Evolutionary conservation across 1,284 basidiomycete species (phyloP).

Genomic region (Marasmius tenuissimus): DNA sequence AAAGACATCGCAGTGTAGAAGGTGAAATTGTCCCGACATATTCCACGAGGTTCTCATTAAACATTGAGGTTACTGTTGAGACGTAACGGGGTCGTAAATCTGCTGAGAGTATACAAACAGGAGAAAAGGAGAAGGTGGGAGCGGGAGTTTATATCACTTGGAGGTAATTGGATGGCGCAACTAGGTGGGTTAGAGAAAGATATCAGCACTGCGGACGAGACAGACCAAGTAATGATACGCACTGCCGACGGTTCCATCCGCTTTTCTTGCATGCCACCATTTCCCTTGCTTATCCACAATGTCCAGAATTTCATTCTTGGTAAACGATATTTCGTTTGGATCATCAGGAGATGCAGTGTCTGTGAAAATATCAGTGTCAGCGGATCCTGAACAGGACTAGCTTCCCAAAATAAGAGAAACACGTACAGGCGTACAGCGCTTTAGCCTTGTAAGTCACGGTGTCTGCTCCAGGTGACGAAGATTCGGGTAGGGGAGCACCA

Average conservation of each 20-base stretch:
- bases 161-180: slow-evolving; percentile 81
- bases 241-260: slow-evolving; percentile 84
- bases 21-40: slow-evolving; percentile 5
- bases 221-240: slow-evolving; percentile 30
- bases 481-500: slow-evolving; percentile 17
- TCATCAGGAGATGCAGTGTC: slow-evolving; percentile 93
- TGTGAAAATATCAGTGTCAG: slow-evolving; percentile 29
- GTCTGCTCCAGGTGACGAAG: slow-evolving; percentile 36
- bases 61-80: not conserved
- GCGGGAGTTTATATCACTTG: slow-evolving; percentile 57
- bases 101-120: not conserved
- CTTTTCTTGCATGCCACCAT: slow-evolving; percentile 94
- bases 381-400: slow-evolving; percentile 14
- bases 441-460: slow-evolving; percentile 73
- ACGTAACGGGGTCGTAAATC: not conserved
- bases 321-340: slow-evolving; percentile 94
- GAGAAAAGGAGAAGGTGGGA: not conserved
- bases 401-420: slow-evolving; percentile 2
- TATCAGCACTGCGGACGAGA: slow-evolving; percentile 16
- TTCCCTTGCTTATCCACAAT: slow-evolving; percentile 93
- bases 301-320: slow-evolving; percentile 92
- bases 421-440: slow-evolving; percentile 86
- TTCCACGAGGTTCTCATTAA: slow-evolving; percentile 8
- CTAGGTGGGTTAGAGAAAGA: slow-evolving; percentile 33
- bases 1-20: not conserved